Conservation (phyloP, 257 asterid species). For the Rehmannia glutinosa region DNA sequence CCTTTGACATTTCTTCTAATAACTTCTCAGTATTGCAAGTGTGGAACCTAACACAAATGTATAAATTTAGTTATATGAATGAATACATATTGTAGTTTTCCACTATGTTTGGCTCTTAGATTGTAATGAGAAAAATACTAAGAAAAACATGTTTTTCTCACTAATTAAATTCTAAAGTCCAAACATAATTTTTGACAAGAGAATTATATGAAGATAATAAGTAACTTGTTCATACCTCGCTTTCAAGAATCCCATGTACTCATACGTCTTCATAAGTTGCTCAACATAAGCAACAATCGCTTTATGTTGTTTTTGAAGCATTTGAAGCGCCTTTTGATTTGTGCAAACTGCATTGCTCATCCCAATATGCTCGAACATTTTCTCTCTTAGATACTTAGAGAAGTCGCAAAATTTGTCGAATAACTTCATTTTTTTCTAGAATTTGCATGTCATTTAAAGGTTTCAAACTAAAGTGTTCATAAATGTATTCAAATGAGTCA, state of each 20-base stretch:
- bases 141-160: not conserved
- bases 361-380: not conserved
- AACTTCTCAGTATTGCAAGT: conserved; percentile 20
- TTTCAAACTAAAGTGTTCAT: conserved; percentile 11
- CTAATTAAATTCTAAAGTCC: no score
- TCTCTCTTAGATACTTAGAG: conserved; percentile 9
- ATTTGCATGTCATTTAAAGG: conserved; percentile 5
- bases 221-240: no score
- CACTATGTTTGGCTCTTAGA: no score
- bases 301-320: not conserved
- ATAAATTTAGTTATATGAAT: no score
- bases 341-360: not conserved
- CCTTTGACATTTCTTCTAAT: conserved; percentile 32
- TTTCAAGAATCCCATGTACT: conserved; percentile 21
- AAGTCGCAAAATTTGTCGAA: conserved; percentile 14
- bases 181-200: no score
- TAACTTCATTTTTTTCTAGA: conserved; percentile 7
- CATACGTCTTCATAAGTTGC: conserved; percentile 23
- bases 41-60: conserved; percentile 24
- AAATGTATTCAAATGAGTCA: conserved; percentile 16
- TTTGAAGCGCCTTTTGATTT: not conserved
- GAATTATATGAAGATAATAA: no score
- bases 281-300: conserved; percentile 29
- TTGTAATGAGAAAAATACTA: no score
- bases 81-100: no score